Conservation (phyloP, 176 grass and related monocot species). For the Puya raimondii region DNA sequence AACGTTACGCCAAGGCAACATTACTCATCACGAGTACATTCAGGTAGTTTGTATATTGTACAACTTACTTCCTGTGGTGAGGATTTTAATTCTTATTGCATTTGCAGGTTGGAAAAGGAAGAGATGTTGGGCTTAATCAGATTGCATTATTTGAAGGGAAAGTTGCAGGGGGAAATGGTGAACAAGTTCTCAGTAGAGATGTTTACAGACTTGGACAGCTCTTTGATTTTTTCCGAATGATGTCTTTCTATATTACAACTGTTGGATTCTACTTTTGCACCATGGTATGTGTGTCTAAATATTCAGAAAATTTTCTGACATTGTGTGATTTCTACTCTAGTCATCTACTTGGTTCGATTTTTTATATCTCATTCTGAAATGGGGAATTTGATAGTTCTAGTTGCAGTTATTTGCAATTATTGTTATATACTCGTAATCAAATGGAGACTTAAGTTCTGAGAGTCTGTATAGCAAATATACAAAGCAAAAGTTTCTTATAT, state of each 20-base stretch:
- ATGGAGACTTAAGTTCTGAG: too few species aligned
- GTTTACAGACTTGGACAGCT: constrained; percentile 95
- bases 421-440: too few species aligned
- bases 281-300: constrained; percentile 50
- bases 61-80: not conserved
- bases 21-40: constrained; percentile 97
- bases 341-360: too few species aligned
- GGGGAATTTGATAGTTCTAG: too few species aligned
- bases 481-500: too few species aligned
- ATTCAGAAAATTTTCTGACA: constrained; percentile 16
- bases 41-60: constrained; percentile 47
- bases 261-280: constrained; percentile 92
- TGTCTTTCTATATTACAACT: constrained; percentile 89
- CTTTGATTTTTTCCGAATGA: constrained; percentile 95
- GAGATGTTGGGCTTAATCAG: constrained; percentile 91
- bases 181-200: constrained; percentile 96
- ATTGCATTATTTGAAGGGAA: constrained; percentile 97
- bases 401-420: too few species aligned
- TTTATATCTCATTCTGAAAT: too few species aligned
- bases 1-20: constrained; percentile 73
- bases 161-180: constrained; percentile 91
- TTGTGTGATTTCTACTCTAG: not conserved
- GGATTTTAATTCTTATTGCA: not conserved
- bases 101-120: constrained; percentile 80
- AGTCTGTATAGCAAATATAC: too few species aligned